Evolutionary conservation across 2,329 filamentous ascomycete genomes (phyloP).

Genomic region (Dactylella cylindrospora): DNA sequence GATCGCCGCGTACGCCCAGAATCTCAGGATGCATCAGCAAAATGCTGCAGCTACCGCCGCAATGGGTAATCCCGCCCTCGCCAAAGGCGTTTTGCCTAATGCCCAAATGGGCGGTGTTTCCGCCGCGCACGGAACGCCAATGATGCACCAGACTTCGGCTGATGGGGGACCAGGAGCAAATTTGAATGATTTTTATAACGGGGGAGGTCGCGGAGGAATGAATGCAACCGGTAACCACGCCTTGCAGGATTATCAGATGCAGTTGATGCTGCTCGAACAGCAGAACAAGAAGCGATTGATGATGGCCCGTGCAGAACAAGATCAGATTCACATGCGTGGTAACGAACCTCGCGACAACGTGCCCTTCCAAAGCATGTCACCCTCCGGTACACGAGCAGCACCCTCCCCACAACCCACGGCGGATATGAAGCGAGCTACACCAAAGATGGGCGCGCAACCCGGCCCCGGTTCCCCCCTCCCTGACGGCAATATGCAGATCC

Average conservation of each 20-base stretch:
- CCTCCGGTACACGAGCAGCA: constrained; percentile 65
- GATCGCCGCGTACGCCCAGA: constrained; percentile 83
- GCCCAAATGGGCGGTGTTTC: constrained; percentile 69
- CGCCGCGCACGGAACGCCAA: constrained; percentile 72
- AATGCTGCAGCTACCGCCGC: constrained; percentile 55
- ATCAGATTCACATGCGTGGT: constrained; percentile 62
- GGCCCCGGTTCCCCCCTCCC: constrained; percentile 75
- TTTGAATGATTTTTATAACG: constrained; percentile 49
- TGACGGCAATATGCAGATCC: constrained; percentile 68
- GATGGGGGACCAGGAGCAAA: constrained; percentile 54
- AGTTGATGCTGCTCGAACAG: constrained; percentile 81
- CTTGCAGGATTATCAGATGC: constrained; percentile 85
- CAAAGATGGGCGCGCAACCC: constrained; percentile 76
- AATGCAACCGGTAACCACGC: constrained; percentile 70
- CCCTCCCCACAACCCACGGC: constrained; percentile 69
- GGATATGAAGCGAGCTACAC: constrained; percentile 68
- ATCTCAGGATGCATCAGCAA: constrained; percentile 75
- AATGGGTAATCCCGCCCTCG: constrained; percentile 41
- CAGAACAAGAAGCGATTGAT: constrained; percentile 83
- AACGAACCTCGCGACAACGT: constrained; percentile 58
- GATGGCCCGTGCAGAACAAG: constrained; percentile 78
- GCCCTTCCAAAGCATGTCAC: constrained; percentile 56
- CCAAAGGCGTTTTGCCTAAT: constrained; percentile 66
- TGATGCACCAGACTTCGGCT: constrained; percentile 75
- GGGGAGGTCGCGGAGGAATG: constrained; percentile 54